Evolutionary conservation across 2,329 filamentous ascomycete species (phyloP), one percentile per base, ranked within the genome.

Genomic region (Pyrenophora graminea): DNA sequence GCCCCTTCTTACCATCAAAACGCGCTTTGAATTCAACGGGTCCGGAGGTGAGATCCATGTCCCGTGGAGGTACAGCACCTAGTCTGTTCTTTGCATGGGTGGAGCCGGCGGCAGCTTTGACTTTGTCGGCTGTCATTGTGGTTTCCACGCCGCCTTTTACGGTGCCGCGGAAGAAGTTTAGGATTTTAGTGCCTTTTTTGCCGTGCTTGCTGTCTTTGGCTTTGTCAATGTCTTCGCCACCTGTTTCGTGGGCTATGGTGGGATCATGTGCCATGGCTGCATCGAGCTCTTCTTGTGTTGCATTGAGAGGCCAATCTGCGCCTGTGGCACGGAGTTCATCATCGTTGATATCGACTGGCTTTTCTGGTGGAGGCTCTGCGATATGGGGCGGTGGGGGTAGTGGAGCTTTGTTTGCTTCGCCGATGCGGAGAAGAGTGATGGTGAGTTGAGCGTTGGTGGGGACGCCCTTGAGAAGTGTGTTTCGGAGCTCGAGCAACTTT

Each of bases 381-480:
- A 77, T 73, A 13, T 68, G 70, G 13, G 82, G 82, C 18, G 82
- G 82, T 9, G 82, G 78, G 25, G 90, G 89, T 0, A 95, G 73
- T 0, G 91, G 91, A 0, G 89, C 86, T 59, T 89, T 88, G 73
- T 92, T 92, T 9, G 83, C 84, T 73, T 95, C 91, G 34, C 90
- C 90, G 25, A 93, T 85, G 4, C 91, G 87, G 9, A 95, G 83
- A 1, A 95, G 80, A 0, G 90, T 95, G 23, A 95, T 77, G 0
- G 90, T 86, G 15, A 95, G 82, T 66, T 96, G 91, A 3, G 90
- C 89, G 67, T 95, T 94, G 1, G 90, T 96, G 1, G 91, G 91
- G 0, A 94, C 86, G 2, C 90, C 89, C 66, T 88, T 90, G 43
- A 96, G 82, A 1, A 94, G 69, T 0, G 88, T 90, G 30, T 91